Evolutionary conservation across 805 yeast species (phyloP), one percentile per base, ranked within the genome.

Genomic region (Blastobotrys peoriensis): DNA sequence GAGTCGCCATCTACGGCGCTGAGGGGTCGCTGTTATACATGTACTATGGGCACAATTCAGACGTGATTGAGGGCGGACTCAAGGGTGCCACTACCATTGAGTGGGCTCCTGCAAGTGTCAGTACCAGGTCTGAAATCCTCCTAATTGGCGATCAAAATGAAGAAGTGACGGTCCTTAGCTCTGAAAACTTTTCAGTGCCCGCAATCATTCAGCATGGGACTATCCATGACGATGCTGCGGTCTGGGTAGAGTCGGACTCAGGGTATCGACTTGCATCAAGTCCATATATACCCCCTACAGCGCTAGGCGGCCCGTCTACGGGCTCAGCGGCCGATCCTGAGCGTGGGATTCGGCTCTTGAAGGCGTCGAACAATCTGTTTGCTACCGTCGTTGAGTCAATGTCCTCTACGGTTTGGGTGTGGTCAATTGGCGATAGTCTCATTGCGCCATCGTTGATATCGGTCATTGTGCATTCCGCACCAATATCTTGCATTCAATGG

Each of bases 351-450:
- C 10, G 23, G 3, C 20, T 35, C 4, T 21, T 54, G 36, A 36
- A 46, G 23, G 25, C 49, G 13, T 49, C 55, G 16, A 39, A 48
- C 3, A 40, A 38, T 23, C 34, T 40, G 6, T 10, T 53, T 9
- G 58, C 56, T 3, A 42, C 48, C 9, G 35, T 17, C 9, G 37
- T 38, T 5, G 36, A 36, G 5, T 42, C 54, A 4, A 40, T 38
- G 48, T 55, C 57, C 5, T 33, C 46, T 28, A 25, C 52, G 5
- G 50, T 52, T 3, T 54, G 55, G 54, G 41, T 54, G 3, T 54
- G 58, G 58, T 36, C 38, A 5, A 21, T 47, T 13, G 38, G 23
- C 9, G 9, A 18, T 34, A 8, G 16, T 13, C 21, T 36, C 37
- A 2, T 25, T 28, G 19, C 44, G 10, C 18, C 16, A 16, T 10